Base-by-base conservation (phyloP, 1,139 yeast species). In the Hansenula anomala region DNA sequence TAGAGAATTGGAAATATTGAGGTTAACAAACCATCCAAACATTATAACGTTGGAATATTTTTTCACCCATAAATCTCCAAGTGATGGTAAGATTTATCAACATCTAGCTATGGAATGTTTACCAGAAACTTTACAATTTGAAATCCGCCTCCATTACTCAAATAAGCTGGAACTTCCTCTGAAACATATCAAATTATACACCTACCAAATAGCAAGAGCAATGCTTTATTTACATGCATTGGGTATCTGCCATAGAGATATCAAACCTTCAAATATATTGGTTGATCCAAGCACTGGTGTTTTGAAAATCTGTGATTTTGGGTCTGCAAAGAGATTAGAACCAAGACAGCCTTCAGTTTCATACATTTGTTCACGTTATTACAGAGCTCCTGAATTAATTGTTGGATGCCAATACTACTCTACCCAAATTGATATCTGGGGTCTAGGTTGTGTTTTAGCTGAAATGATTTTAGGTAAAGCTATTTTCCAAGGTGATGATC, bases 351-450 rank as follows among this genome's bases (percentile, higher is more conserved):
- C 89, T 12, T 78, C 85, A 2, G 90, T 84, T 36, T 76, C 87
- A 47, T 83, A 85, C 52, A 83, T 85, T 41, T 84, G 92, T 60
- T 81, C 89, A 19, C 71, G 94, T 54, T 84, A 81, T 58, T 84
- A 84, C 60, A 72, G 94, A 57, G 92, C 94, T 4, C 95, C 95
- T 1, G 95, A 84, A 60, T 66, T 84, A 46, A 82, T 84, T 53
- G 78, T 84, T 44, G 95, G 92, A 1, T 82, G 88, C 53, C 75
- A 84, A 30, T 68, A 77, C 37, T 85, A 85, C 56, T 74, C 89
- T 3, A 82, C 92, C 8, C 84, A 82, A 54, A 83, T 85, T 43
- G 95, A 85, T 58, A 78, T 83, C 43, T 85, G 95, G 95, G 92
- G 92, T 1, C 67, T 83, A 40, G 95, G 95, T 1, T 85, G 95